A percentile compares a stretch with the other conserved stretches of the same genome.
Conservation (phyloP, 2,329 filamentous ascomycete genomes). For the Chrysoporthe deuterocubensis region DNA sequence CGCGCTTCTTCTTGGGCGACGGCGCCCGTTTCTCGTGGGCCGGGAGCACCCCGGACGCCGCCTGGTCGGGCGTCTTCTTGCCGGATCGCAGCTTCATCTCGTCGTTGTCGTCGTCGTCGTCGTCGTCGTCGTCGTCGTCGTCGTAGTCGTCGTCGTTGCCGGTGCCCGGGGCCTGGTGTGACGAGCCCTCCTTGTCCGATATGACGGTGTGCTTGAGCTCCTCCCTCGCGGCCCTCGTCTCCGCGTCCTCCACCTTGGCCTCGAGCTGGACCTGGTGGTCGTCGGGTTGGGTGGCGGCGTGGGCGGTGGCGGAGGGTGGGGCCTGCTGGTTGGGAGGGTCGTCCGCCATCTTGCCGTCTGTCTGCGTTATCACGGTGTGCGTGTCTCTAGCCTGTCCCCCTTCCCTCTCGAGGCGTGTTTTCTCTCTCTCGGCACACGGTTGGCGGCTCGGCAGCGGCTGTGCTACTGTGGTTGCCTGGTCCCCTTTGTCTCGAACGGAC, state of each 20-base stretch:
- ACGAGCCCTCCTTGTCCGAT: conserved; percentile 51
- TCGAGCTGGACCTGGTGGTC: conserved; percentile 38
- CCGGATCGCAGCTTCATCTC: conserved; percentile 28
- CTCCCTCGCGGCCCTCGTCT: conserved; percentile 65
- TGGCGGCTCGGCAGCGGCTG: conserved; percentile 11
- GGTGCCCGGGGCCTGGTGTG: conserved; percentile 25
- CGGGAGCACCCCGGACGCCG: conserved; percentile 39
- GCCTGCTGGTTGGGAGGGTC: conserved; percentile 9
- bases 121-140: conserved; percentile 31
- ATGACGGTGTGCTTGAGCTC: conserved; percentile 68
- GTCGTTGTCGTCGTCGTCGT: conserved; percentile 34
- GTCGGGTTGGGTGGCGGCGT: conserved; percentile 38
- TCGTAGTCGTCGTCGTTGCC: conserved; percentile 33
- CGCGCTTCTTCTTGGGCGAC: conserved; percentile 70
- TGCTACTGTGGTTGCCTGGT: conserved; percentile 7
- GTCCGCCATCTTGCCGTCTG: conserved; percentile 25
- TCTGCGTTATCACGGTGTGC: not conserved
- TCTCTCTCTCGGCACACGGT: not conserved
- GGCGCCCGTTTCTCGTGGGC: conserved; percentile 54
- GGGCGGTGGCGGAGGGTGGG: conserved; percentile 9
- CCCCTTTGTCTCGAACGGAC: not conserved
- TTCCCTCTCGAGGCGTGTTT: not conserved
- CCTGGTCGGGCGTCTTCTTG: conserved; percentile 40
- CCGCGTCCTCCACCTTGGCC: conserved; percentile 59
- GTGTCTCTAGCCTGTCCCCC: not conserved